Conservation (phyloP, 352 stramenopile genomes). For the Pythium dissimile region DNA sequence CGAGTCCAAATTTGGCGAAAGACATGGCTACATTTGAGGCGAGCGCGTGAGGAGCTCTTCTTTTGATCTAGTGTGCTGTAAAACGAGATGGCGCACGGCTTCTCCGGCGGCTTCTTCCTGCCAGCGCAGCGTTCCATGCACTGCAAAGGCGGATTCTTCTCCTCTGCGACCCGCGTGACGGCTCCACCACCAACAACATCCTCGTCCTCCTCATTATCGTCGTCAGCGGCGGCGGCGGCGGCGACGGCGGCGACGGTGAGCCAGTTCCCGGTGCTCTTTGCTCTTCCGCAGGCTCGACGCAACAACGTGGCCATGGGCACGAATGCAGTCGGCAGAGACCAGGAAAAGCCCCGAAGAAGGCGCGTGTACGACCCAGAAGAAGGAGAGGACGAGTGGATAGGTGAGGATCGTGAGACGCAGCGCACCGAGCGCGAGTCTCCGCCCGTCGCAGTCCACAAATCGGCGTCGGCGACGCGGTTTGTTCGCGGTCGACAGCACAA, state of each 20-base stretch:
- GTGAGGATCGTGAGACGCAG: neutral
- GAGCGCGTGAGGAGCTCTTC: too few relatives aligned
- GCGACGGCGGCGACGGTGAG: neutral
- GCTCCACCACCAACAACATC: too few relatives aligned
- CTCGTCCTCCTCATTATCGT: too few relatives aligned
- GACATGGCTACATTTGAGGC: constrained; percentile 14
- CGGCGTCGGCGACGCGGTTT: neutral
- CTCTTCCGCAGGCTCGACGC: constrained; percentile 6
- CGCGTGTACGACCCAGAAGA: constrained; percentile 17
- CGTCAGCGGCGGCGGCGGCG: too few relatives aligned
- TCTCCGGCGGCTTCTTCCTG: constrained; percentile 54
- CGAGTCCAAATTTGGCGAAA: too few relatives aligned
- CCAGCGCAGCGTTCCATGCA: constrained; percentile 51
- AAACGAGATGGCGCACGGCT: constrained; percentile 24
- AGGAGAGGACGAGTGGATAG: constrained; percentile 4
- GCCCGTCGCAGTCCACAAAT: neutral
- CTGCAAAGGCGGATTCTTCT: constrained; percentile 54
- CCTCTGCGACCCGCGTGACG: constrained; percentile 4
- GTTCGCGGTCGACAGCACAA: constrained; percentile 5
- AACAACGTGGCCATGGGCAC: too few relatives aligned
- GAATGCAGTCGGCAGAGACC: neutral
- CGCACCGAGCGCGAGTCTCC: neutral
- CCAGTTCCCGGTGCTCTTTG: constrained; percentile 7
- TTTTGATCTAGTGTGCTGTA: neutral
- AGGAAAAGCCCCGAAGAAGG: neutral